Evolutionary conservation across 1,139 yeast species (phyloP).

Genomic region (Zygoascus sp.): DNA sequence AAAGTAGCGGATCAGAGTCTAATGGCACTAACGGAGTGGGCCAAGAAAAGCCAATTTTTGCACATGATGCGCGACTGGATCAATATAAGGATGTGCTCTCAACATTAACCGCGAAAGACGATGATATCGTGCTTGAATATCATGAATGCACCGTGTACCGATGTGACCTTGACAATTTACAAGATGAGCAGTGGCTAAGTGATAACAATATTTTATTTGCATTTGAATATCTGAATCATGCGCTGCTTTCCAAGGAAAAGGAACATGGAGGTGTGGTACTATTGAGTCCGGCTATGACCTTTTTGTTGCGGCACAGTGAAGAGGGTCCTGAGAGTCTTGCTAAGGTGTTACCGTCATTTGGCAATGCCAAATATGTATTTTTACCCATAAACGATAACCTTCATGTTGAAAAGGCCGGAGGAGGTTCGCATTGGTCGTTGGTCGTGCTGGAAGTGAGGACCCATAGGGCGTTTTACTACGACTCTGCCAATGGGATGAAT

Average conservation of each 20-base stretch:
- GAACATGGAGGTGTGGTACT: constrained; percentile 27
- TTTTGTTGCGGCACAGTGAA: constrained; percentile 33
- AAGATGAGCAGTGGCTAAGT: constrained; percentile 64
- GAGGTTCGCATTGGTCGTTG: constrained; percentile 57
- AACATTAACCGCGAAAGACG: constrained; percentile 1
- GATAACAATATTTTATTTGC: constrained; percentile 65
- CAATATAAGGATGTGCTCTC: not conserved
- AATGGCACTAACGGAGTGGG: not conserved
- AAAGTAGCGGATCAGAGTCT: not conserved
- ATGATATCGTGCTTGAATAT: constrained; percentile 17
- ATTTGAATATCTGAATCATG: constrained; percentile 52
- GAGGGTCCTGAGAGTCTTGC: constrained; percentile 29
- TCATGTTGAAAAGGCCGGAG: constrained; percentile 43
- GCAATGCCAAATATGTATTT: constrained; percentile 42
- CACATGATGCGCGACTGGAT: not conserved
- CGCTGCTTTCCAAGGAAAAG: constrained; percentile 14
- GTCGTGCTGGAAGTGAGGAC: constrained; percentile 41
- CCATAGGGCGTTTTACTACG: constrained; percentile 42
- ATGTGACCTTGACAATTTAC: constrained; percentile 44
- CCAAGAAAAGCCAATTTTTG: not conserved
- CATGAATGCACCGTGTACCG: constrained; percentile 37
- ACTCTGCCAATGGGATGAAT: constrained; percentile 44
- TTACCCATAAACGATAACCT: constrained; percentile 52
- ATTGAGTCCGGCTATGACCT: constrained; percentile 41
- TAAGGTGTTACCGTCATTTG: constrained; percentile 43